Base-by-base conservation (phyloP, 2,329 filamentous ascomycete species). In the Ophiostoma ulmi region DNA sequence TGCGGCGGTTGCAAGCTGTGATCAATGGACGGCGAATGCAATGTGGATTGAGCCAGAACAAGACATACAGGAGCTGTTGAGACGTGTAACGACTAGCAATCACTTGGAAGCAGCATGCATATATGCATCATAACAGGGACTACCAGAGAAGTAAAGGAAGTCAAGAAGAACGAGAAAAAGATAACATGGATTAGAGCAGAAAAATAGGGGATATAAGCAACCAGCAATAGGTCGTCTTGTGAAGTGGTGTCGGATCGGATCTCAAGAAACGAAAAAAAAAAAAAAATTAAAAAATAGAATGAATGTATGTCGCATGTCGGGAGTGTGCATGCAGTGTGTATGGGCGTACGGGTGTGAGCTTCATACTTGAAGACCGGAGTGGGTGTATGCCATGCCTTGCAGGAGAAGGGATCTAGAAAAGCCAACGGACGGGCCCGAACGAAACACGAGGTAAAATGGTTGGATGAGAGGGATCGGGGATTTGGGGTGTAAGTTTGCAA, bases 381-480 rank as follows among this genome's bases (percentile, higher is more conserved):
- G 68, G 70, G 69, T 65, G 69, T 14, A 13, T 64, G 41, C 20
- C 22, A 14, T 39, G 38, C 63, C 67, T 63, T 65, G 68, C 41
- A 66, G 13, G 26, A 20, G 65, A 14, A 38, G 66, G 22, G 58
- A 52, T 31, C 14, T 36, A 48, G 70, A 58, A 68, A 38, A 55
- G 63, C 72, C 73, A 85, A 85, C 83, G 77, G 77, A 74, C 80
- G 76, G 69, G 74, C 75, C 75, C 74, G 75, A 77, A 79, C 75
- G 76, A 71, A 76, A 80, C 80, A 84, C 83, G 75, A 75, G 72
- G 76, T 61, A 3, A 39, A 71, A 72, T 73, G 73, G 71, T 74
- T 74, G 73, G 73, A 55, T 67, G 70, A 72, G 69, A 74, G 67
- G 20, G 63, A 55, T 13, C 20, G 10, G 22, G 22, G n/a, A 10